Conservation (phyloP, 805 yeast genomes). For the Ogataea wickerhamii region DNA sequence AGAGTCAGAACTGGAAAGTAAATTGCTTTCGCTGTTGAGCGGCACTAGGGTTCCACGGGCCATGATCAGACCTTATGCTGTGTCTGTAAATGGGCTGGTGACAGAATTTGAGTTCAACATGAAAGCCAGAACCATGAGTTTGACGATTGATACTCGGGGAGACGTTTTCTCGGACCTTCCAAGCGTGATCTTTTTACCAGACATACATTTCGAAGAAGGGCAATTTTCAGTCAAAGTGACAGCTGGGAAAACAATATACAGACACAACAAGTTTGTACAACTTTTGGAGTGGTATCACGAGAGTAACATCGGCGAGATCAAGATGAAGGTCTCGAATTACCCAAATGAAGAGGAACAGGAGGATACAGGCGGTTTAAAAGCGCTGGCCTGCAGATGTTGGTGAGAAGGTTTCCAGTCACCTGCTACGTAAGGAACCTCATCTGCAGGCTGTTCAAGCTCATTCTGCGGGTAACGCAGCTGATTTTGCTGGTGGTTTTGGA, state of each 20-base stretch:
- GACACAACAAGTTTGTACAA: conserved; percentile 48
- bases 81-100: conserved; percentile 59
- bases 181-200: conserved; percentile 66
- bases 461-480: conserved; percentile 16
- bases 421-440: conserved; percentile 16
- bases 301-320: conserved; percentile 21
- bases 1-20: conserved; percentile 15
- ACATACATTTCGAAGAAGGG: conserved; percentile 59
- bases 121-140: conserved; percentile 39
- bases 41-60: conserved; percentile 79
- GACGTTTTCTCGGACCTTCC: conserved; percentile 30
- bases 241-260: conserved; percentile 48
- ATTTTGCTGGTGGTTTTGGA: conserved; percentile 14
- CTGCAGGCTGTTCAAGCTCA: conserved; percentile 30
- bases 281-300: conserved; percentile 71
- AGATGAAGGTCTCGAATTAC: conserved; percentile 17
- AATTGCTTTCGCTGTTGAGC: conserved; percentile 13
- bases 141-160: conserved; percentile 40
- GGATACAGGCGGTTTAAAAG: conserved; percentile 27
- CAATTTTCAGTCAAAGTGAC: conserved; percentile 48
- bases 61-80: conserved; percentile 71
- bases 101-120: conserved; percentile 57
- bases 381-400: conserved; percentile 33
- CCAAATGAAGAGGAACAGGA: conserved; percentile 8
- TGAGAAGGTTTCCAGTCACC: conserved; percentile 10